Evolutionary conservation across 331 rosid species (phyloP).

Genomic region (Stylosanthes scabra): DNA sequence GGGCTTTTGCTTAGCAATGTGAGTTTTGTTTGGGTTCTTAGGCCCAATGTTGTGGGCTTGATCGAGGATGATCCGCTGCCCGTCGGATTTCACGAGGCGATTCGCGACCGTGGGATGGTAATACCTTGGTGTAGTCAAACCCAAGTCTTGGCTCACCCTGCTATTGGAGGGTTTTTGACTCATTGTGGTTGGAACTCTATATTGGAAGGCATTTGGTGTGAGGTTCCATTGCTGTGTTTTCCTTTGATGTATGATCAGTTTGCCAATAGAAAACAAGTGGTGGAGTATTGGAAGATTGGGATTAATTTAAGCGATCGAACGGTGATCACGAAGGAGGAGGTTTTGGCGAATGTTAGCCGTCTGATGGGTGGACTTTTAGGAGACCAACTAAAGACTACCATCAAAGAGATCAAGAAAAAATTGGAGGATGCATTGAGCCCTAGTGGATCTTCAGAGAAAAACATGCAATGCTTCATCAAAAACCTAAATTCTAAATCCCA

Average conservation of each 20-base stretch:
- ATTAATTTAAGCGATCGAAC: slow-evolving; percentile 41
- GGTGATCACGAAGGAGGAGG: slow-evolving; percentile 32
- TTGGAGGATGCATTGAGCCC: slow-evolving; percentile 48
- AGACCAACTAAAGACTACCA: slow-evolving; percentile 35
- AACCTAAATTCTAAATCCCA: slow-evolving; percentile 30
- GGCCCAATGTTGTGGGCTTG: slow-evolving; percentile 60
- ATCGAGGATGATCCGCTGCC: slow-evolving; percentile 54
- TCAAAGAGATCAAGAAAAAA: slow-evolving; percentile 41
- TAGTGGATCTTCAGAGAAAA: slow-evolving; percentile 54
- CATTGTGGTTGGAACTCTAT: slow-evolving; percentile 81
- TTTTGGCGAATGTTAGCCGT: slow-evolving; percentile 45
- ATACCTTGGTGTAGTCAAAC: slow-evolving; percentile 69
- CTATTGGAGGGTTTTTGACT: slow-evolving; percentile 62
- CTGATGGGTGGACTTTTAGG: slow-evolving; percentile 53
- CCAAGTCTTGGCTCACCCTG: slow-evolving; percentile 56
- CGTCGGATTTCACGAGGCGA: slow-evolving; percentile 44
- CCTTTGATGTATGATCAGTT: slow-evolving; percentile 68
- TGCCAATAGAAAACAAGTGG: slow-evolving; percentile 62
- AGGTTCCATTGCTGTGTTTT: slow-evolving; percentile 60
- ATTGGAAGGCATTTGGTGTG: slow-evolving; percentile 64
- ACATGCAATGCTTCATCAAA: slow-evolving; percentile 47
- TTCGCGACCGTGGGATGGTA: slow-evolving; percentile 48
- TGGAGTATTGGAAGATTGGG: slow-evolving; percentile 72
- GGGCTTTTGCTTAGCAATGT: slow-evolving; percentile 58
- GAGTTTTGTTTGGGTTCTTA: slow-evolving; percentile 59